Conservation (phyloP, 495 filamentous ascomycete genomes). For the Talaromyces nanjingensis region DNA sequence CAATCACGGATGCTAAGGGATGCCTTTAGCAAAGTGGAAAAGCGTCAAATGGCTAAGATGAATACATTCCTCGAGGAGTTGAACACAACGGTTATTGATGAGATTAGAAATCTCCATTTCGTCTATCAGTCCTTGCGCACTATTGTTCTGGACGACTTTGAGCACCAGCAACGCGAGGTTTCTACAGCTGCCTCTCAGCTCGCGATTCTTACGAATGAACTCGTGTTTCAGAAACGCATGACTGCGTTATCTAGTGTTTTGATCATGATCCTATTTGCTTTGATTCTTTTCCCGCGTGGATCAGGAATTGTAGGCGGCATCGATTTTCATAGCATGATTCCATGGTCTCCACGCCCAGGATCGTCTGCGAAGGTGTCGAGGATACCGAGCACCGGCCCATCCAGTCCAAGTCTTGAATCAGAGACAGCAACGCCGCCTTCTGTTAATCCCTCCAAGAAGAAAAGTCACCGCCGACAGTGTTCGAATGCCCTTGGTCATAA, state of each 20-base stretch:
- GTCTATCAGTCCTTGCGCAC: slow-evolving; percentile 98
- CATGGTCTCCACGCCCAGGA: slow-evolving; percentile 28
- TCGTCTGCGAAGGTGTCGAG: slow-evolving; percentile 16
- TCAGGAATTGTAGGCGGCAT: slow-evolving; percentile 12
- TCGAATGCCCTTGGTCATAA: neutral
- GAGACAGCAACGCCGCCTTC: slow-evolving; percentile 30
- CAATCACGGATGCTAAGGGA: slow-evolving; percentile 89
- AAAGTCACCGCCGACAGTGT: slow-evolving; percentile 18
- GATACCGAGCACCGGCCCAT: neutral
- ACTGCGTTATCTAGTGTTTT: slow-evolving; percentile 82
- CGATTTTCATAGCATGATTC: slow-evolving; percentile 45
- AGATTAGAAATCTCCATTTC: slow-evolving; percentile 69
- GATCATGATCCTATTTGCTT: slow-evolving; percentile 76
- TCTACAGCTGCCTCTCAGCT: slow-evolving; percentile 74
- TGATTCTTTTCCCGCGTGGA: slow-evolving; percentile 70
- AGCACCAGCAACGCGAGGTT: slow-evolving; percentile 76
- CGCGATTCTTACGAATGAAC: slow-evolving; percentile 81
- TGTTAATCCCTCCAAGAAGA: slow-evolving; percentile 30
- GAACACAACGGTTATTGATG: slow-evolving; percentile 79
- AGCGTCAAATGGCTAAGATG: slow-evolving; percentile 77
- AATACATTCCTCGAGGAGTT: slow-evolving; percentile 72
- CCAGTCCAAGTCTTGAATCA: slow-evolving; percentile 22
- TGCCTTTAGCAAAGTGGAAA: slow-evolving; percentile 85
- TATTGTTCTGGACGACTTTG: slow-evolving; percentile 84
- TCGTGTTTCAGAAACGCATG: slow-evolving; percentile 94